A percentile compares a stretch with the other conserved stretches of the same genome.
phyloP scores from a whole-genome alignment of 192 early-diverging fungal species.

The Pilaira anomala region DNA sequence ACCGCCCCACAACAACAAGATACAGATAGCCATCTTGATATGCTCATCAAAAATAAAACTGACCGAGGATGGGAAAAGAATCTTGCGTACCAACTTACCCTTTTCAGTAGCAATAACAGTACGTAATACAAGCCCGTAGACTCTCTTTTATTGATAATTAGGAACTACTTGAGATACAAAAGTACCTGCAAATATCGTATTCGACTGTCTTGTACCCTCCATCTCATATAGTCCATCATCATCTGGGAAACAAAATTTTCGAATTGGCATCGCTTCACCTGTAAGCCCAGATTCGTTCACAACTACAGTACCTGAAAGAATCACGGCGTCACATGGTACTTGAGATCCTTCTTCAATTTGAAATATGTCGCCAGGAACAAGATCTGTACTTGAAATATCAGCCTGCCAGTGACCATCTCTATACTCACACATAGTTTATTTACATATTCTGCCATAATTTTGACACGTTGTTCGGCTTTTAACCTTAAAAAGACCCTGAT shows the following conservation, averaged over 20 bases:
- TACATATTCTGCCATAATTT: constrained; percentile 53
- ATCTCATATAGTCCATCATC: constrained; percentile 43
- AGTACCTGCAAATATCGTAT: constrained; percentile 69
- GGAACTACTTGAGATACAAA: constrained; percentile 54
- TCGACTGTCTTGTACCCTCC: constrained; percentile 41
- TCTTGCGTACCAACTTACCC: constrained; percentile 70
- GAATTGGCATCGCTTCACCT: constrained; percentile 76
- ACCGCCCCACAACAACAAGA: constrained; percentile 65
- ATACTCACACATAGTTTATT: constrained; percentile 40
- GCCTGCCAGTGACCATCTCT: constrained; percentile 59
- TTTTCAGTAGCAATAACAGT: constrained; percentile 67
- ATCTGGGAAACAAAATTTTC: constrained; percentile 64
- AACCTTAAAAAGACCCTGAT: constrained; percentile 54
- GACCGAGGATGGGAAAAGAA: constrained; percentile 64
- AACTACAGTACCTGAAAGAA: constrained; percentile 65
- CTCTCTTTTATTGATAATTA: constrained; percentile 2
- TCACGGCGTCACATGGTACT: constrained; percentile 64
- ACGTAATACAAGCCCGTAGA: constrained; percentile 56
- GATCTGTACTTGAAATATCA: constrained; percentile 44
- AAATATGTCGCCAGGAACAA: constrained; percentile 70
- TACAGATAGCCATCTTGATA: constrained; percentile 64
- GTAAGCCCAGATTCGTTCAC: constrained; percentile 75
- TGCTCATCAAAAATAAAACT: constrained; percentile 80
- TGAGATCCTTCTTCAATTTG: constrained; percentile 43
- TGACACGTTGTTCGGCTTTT: constrained; percentile 53